A percentile compares a stretch with the other conserved stretches of the same genome.
Evolutionary conservation across 2,329 filamentous ascomycete genomes (phyloP).

Genomic region (Colletotrichum siamense): DNA sequence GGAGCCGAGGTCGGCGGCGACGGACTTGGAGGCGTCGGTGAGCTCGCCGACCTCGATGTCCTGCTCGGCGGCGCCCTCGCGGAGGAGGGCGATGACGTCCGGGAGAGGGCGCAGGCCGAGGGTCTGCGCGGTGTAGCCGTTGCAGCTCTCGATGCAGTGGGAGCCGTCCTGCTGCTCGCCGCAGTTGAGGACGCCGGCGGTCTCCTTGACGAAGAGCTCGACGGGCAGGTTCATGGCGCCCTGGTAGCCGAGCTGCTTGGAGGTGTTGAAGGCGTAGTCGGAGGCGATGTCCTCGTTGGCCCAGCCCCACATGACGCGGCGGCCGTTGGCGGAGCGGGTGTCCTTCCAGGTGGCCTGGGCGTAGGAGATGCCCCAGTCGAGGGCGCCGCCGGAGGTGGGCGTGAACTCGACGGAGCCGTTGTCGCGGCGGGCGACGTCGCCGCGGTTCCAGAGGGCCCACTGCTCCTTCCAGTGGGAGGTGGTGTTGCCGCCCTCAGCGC

Average conservation of each 20-base stretch:
- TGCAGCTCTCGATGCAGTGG: conserved; percentile 8
- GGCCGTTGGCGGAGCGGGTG: not conserved
- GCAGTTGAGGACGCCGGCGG: conserved; percentile 18
- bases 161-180: conserved; percentile 15
- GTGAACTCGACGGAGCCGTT: conserved; percentile 22
- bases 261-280: conserved; percentile 3
- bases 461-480: conserved; percentile 21
- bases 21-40: not conserved
- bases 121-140: conserved; percentile 16
- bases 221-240: conserved; percentile 21
- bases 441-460: conserved; percentile 23
- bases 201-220: conserved; percentile 23
- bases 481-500: conserved; percentile 23
- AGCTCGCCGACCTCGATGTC: conserved; percentile 13
- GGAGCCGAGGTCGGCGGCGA: conserved; percentile 1
- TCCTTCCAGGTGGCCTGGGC: conserved; percentile 22
- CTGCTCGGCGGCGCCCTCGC: conserved; percentile 3
- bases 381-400: conserved; percentile 15
- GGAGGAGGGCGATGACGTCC: conserved; percentile 19
- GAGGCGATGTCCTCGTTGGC: conserved; percentile 15
- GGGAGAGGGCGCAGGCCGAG: conserved; percentile 19
- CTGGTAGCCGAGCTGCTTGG: conserved; percentile 20
- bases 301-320: conserved; percentile 23
- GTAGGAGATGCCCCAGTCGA: conserved; percentile 24
- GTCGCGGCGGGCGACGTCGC: conserved; percentile 14